A percentile compares a stretch with the other conserved stretches of the same genome.
Evolutionary conservation across 208 protist genomes (phyloP).

Genomic region (Zelonia costaricensis): DNA sequence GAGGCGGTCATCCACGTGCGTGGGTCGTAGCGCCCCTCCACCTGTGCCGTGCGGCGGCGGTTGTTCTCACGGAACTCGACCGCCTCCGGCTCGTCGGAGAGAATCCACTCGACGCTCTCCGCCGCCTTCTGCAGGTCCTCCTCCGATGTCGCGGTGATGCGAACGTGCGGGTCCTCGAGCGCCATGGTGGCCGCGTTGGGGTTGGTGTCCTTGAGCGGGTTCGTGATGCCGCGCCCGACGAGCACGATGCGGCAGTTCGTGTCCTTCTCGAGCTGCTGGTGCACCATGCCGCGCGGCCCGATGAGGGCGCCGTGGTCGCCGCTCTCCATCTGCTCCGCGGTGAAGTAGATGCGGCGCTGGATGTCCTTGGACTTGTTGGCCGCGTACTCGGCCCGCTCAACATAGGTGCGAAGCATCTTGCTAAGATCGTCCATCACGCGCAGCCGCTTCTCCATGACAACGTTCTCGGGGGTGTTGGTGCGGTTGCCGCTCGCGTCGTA

Average conservation of each 20-base stretch:
- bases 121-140: conserved; percentile 83
- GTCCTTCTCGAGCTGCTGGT: conserved; percentile 87
- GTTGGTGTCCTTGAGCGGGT: conserved; percentile 85
- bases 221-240: conserved; percentile 91
- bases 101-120: conserved; percentile 92
- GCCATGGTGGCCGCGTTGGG: conserved; percentile 69
- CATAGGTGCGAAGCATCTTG: conserved; percentile 57
- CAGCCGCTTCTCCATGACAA: conserved; percentile 70
- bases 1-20: conserved; percentile 84
- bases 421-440: conserved; percentile 75
- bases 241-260: conserved; percentile 91
- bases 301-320: conserved; percentile 89
- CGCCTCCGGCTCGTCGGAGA: conserved; percentile 90
- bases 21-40: conserved; percentile 90
- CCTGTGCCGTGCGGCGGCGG: conserved; percentile 84
- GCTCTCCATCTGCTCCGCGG: conserved; percentile 82
- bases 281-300: conserved; percentile 84
- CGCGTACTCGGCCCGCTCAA: conserved; percentile 48
- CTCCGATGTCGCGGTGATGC: conserved; percentile 89
- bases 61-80: conserved; percentile 91
- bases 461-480: conserved; percentile 75
- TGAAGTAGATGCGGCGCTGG: conserved; percentile 88
- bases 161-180: conserved; percentile 88
- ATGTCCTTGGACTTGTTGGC: conserved; percentile 71
- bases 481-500: conserved; percentile 80